Base-by-base conservation (phyloP, 768 basidiomycete species). In the Hericium rajendrae region DNA sequence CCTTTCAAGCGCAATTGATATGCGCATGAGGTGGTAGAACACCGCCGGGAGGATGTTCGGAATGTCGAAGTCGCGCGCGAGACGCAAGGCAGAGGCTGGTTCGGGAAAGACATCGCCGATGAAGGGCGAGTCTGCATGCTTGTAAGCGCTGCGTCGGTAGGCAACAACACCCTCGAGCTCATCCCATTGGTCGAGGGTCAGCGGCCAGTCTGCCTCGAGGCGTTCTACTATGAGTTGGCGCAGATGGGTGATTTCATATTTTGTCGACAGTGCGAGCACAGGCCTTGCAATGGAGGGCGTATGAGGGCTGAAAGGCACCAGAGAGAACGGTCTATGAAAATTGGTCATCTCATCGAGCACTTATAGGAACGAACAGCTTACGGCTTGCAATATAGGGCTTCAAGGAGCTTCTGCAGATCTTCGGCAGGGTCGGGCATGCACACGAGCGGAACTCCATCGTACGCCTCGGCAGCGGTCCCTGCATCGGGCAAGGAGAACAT, bases 121-220 rank as follows among this genome's bases (percentile, higher is more conserved):
- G 20, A 3, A 10, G 16, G 43, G 43, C 43, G n/a, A 4, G 2
- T 46, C 2, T n/a, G 20, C 0, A 8, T 46, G n/a, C 16, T 6
- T 15, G 41, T 18, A 16, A 18, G 41, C 20, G 10, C n/a, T 15
- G 15, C 15, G 12, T 18, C 41, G 6, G 41, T 6, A 16, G n/a
- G n/a, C 9, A 20, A 18, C 9, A 11, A 2, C 16, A 18, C 8
- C n/a, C 20, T 46, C 43, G n/a, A 46, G 65, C 3, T 62, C 62
- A 61, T 69, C 68, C 68, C 66, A 67, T 55, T 69, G 64, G 9
- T 62, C 64, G 59, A 69, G 66, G 18, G 68, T 67, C 52, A 64
- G 66, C 9, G 60, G 64, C 43, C 43, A 67, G 67, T 2, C 68
- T 66, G 38, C 65, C 65, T 60, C 67, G 67, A 3, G 68, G 66